These are phyloP conservation scores for Umbilicus rupestris DNA, from an alignment of 164 flowering plant species.

Conservation along the genomic window DNA sequence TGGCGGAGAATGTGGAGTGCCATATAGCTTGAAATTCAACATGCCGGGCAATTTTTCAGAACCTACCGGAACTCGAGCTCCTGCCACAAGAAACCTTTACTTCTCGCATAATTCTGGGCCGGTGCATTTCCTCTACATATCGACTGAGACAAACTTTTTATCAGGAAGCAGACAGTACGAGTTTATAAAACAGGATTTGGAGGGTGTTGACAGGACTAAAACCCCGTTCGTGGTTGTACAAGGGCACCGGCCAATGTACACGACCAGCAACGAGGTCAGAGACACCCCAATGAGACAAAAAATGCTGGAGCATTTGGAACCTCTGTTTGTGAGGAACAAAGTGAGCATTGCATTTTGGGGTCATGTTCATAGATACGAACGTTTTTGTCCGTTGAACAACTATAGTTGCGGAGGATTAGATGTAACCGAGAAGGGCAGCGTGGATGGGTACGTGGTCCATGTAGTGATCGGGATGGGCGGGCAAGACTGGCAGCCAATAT, in stretches of 20 bases:
- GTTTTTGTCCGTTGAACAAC: slow-evolving; percentile 86
- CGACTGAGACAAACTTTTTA: slow-evolving; percentile 91
- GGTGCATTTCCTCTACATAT: slow-evolving; percentile 80
- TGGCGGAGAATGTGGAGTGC: slow-evolving; percentile 98
- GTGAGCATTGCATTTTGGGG: slow-evolving; percentile 93
- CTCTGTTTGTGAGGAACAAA: slow-evolving; percentile 67
- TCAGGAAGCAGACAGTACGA: slow-evolving; percentile 63
- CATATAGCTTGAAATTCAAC: slow-evolving; percentile 76
- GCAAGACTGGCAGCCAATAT: slow-evolving; percentile 89
- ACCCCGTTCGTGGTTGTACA: slow-evolving; percentile 88
- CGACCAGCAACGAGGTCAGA: slow-evolving; percentile 60
- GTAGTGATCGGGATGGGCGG: slow-evolving; percentile 97
- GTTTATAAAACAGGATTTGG: slow-evolving; percentile 63
- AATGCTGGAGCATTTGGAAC: slow-evolving; percentile 67
- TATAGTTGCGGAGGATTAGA: slow-evolving; percentile 57
- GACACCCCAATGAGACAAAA: slow-evolving; percentile 53
- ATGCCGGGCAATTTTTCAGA: slow-evolving; percentile 95
- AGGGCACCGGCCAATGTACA: slow-evolving; percentile 99
- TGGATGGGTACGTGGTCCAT: slow-evolving; percentile 53
- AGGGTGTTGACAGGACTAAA: slow-evolving; percentile 52
- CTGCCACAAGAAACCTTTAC: slow-evolving; percentile 68
- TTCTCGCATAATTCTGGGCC: slow-evolving; percentile 68
- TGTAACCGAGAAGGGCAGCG: slow-evolving; percentile 14
- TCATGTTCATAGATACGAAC: slow-evolving; percentile 89
- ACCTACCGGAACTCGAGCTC: slow-evolving; percentile 62